phyloP scores from a whole-genome alignment of 768 basidiomycete species.

The Suillus paluster region DNA sequence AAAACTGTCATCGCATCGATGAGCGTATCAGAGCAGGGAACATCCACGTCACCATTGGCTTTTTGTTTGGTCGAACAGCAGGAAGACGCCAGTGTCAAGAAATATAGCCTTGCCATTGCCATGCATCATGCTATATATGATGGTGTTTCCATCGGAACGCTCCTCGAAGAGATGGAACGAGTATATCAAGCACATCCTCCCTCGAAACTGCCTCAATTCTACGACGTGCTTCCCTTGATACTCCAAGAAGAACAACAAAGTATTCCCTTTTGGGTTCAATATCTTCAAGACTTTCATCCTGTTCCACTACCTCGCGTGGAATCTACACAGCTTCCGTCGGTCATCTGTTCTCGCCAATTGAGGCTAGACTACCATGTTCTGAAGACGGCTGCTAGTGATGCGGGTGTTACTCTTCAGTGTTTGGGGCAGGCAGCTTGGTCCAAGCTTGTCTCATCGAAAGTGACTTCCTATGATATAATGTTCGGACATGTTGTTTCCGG shows the following conservation, averaged over 20 bases:
- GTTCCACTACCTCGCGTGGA: slow-evolving; percentile 17
- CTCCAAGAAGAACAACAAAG: slow-evolving; percentile 43
- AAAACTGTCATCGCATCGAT: slow-evolving; percentile 16
- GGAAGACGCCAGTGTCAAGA: slow-evolving; percentile 12
- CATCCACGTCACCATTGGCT: slow-evolving; percentile 32
- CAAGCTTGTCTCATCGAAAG: slow-evolving; percentile 28
- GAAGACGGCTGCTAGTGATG: slow-evolving; percentile 13
- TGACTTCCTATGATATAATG: slow-evolving; percentile 39
- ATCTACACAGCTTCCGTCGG: slow-evolving; percentile 19
- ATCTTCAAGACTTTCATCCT: slow-evolving; percentile 29
- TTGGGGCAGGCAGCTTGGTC: slow-evolving; percentile 38
- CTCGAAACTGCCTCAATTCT: slow-evolving; percentile 35
- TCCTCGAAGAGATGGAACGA: slow-evolving; percentile 37
- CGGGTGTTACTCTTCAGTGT: slow-evolving; percentile 41
- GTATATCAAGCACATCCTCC: slow-evolving; percentile 32
- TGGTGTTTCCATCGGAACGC: slow-evolving; percentile 43
- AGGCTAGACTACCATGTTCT: slow-evolving; percentile 18
- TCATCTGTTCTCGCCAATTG: slow-evolving; percentile 16
- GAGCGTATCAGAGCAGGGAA: slow-evolving; percentile 22
- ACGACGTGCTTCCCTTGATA: slow-evolving; percentile 42
- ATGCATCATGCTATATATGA: slow-evolving; percentile 56
- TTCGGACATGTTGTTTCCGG: slow-evolving; percentile 54
- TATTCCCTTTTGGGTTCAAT: slow-evolving; percentile 42
- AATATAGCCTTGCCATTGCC: slow-evolving; percentile 38
- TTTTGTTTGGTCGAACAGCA: slow-evolving; percentile 7